Evolutionary conservation across 129 eudicot species (phyloP).

Genomic region (Pulicaria dysenterica): DNA sequence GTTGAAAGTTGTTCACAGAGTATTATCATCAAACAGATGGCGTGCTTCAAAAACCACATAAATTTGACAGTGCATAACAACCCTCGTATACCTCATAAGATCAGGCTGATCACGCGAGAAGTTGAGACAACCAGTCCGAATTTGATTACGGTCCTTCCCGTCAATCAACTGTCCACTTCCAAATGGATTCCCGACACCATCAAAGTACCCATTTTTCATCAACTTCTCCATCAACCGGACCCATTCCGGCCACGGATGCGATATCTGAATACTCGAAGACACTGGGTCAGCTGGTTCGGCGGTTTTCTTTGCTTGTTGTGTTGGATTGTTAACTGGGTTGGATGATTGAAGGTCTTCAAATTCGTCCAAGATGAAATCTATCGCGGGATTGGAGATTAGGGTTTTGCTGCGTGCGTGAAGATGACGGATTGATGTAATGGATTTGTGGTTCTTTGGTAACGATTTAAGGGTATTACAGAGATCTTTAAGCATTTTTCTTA

Average conservation of each 20-base stretch:
- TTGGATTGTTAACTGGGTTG: conserved; percentile 13
- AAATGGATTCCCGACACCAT: conserved; percentile 47
- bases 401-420: conserved; percentile 35
- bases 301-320: conserved; percentile 19
- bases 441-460: conserved; percentile 31
- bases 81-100: conserved; percentile 51
- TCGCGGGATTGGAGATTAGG: conserved; percentile 47
- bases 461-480: conserved; percentile 32
- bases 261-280: conserved; percentile 19
- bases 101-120: conserved; percentile 61
- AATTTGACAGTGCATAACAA: neutral
- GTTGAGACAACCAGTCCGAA: conserved; percentile 69
- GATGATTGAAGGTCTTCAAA: conserved; percentile 33
- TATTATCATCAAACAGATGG: conserved; percentile 44
- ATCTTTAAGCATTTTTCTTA: conserved; percentile 40
- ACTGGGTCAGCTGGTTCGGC: neutral
- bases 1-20: conserved; percentile 5
- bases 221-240: conserved; percentile 60
- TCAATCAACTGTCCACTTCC: conserved; percentile 37
- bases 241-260: conserved; percentile 83
- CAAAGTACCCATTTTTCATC: conserved; percentile 58
- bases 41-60: conserved; percentile 15
- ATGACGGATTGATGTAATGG: conserved; percentile 20
- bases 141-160: conserved; percentile 48
- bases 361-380: conserved; percentile 55